These are phyloP conservation scores for Abelmoschus esculentus DNA, from an alignment of 345 rosid genomes.

Conservation along the genomic window DNA sequence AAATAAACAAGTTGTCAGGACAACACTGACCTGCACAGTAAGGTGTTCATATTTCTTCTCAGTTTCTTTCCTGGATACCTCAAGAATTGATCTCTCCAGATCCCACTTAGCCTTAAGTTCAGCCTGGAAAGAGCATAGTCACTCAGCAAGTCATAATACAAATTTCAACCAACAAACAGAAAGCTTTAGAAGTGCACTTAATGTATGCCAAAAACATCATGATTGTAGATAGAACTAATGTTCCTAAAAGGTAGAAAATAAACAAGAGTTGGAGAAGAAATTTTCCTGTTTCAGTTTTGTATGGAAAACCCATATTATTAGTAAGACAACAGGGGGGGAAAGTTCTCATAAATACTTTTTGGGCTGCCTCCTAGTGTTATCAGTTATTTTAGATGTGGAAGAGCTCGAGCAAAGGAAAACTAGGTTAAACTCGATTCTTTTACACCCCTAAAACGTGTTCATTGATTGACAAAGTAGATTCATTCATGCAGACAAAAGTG, in stretches of 20 bases:
- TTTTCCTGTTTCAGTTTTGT: no score
- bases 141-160: conserved; percentile 10
- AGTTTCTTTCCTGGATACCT: conserved; percentile 54
- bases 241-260: no score
- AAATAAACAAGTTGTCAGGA: not conserved
- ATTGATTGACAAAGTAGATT: no score
- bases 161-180: not conserved
- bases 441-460: not conserved
- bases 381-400: not conserved
- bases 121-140: conserved; percentile 33
- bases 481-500: conserved; percentile 56
- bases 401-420: not conserved
- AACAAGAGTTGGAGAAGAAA: no score
- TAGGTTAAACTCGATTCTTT: not conserved
- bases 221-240: no score
- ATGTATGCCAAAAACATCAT: no score
- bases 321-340: no score
- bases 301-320: no score
- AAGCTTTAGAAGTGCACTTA: not conserved
- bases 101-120: conserved; percentile 67
- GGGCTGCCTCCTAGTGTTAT: no score
- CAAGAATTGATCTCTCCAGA: conserved; percentile 49
- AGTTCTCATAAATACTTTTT: no score
- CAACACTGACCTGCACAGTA: conserved; percentile 67
- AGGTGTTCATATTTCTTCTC: conserved; percentile 69